Conservation (phyloP, 2,329 filamentous ascomycete genomes). For the Tolypocladium sp. region DNA sequence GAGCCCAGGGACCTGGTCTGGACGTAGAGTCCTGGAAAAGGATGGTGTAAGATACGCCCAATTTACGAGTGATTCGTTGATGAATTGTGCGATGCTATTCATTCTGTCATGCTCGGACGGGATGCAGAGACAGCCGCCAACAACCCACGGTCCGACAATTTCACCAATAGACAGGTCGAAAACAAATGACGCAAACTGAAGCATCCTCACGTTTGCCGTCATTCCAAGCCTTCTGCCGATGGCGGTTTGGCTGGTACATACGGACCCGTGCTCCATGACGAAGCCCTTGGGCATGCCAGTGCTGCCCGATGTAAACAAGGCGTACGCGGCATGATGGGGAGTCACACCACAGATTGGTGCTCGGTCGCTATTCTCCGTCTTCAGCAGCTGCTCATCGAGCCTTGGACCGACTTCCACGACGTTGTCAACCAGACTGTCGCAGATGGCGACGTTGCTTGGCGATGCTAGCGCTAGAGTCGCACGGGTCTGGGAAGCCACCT, state of each 20-base stretch:
- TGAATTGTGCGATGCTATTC: conserved; percentile 2
- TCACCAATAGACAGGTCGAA: not conserved
- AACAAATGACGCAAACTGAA: not conserved
- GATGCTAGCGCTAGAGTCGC: not conserved
- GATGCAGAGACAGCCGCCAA: not conserved
- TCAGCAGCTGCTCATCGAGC: not conserved
- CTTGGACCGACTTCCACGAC: not conserved
- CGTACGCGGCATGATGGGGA: not conserved
- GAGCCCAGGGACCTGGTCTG: not conserved
- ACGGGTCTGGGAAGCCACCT: not conserved
- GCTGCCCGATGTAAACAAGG: not conserved
- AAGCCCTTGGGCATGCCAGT: not conserved
- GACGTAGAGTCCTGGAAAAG: conserved; percentile 1
- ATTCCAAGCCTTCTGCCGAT: not conserved
- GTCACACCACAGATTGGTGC: not conserved
- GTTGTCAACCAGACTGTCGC: not conserved
- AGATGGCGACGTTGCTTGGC: not conserved
- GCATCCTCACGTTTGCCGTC: not conserved
- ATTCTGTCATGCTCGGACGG: conserved; percentile 1
- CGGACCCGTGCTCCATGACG: not conserved
- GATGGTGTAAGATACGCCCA: conserved; percentile 4
- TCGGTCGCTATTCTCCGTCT: not conserved
- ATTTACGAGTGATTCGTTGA: not conserved
- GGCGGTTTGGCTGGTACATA: not conserved
- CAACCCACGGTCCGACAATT: not conserved